Base-by-base conservation (phyloP, 305 asterid species). In the Plantago coronopus region DNA sequence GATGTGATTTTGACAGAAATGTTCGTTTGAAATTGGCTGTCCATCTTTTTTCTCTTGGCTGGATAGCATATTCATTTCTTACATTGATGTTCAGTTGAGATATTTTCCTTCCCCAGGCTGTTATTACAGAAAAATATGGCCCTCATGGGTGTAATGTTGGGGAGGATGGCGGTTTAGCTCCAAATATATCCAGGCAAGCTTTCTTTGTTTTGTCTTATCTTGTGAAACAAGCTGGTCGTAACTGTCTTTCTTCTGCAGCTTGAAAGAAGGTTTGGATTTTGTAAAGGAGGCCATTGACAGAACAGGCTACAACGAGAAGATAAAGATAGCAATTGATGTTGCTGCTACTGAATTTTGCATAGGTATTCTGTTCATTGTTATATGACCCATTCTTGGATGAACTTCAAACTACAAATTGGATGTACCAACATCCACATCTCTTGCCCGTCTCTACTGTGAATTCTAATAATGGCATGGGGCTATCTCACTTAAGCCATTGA, bases 101-200 rank as follows among this genome's bases (percentile, higher is more conserved):
- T 29, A 7, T 17, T 65, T 66, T 71, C 77, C 61, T 67, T 69
- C 55, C 70, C 67, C 91, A 94, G 99, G 93, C 95, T 57, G 93
- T 94, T 65, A 87, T 94, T 72, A 64, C 86, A 31, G 97, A 94
- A 69, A 89, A 78, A 69, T 71, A 65, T 76, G 93, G 94, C 61
- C 66, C 72, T 40, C 84, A 76, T 77, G 97, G 90, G 68, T 94
- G 97, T 67, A 87, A 81, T 74, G 96, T 94, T 73, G 97, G 96
- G 60, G 97, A 89, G 73, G 97, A 94, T 67, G 99, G 99, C 56
- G 96, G 99, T 63, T 89, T 89, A 74, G 81, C 97, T 72, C 97
- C 99, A 29, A 83, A 83, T 81, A 79, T 93, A 72, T 81, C 96
- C 64, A 85, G 95, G 99, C 79, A 85, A 85, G 86, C 68, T 66